phyloP scores from a whole-genome alignment of 2,329 filamentous ascomycete genomes.

The Monilinia laxa region DNA sequence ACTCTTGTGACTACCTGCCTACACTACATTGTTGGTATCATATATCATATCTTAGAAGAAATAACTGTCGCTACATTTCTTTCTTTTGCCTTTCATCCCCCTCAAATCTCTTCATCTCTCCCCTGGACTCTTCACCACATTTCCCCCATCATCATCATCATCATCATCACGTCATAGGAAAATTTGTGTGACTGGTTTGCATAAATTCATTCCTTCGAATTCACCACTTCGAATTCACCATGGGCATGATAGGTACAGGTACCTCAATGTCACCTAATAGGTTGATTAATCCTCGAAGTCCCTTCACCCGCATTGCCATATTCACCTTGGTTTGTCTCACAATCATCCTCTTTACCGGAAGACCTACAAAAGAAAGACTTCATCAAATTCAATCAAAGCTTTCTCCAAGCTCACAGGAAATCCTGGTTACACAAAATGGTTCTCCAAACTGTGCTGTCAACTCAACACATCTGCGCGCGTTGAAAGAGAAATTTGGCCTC shows the following conservation, averaged over 20 bases:
- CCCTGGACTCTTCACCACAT: neutral
- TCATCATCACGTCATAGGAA: slow-evolving; percentile 5
- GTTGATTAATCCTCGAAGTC: slow-evolving; percentile 30
- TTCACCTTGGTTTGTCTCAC: slow-evolving; percentile 33
- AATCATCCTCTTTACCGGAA: slow-evolving; percentile 31
- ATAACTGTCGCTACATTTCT: slow-evolving; percentile 10
- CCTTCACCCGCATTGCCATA: slow-evolving; percentile 30
- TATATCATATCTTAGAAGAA: neutral
- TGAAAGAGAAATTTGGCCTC: slow-evolving; percentile 51
- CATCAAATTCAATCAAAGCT: slow-evolving; percentile 22
- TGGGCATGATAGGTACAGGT: slow-evolving; percentile 19
- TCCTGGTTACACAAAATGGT: slow-evolving; percentile 5
- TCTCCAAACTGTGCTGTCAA: slow-evolving; percentile 49
- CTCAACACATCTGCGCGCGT: slow-evolving; percentile 46
- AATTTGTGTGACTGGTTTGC: slow-evolving; percentile 1
- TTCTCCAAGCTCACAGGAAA: slow-evolving; percentile 23
- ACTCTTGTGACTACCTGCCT: neutral
- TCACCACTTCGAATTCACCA: slow-evolving; percentile 1
- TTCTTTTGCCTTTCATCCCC: neutral
- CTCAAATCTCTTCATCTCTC: neutral
- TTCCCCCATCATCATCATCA: neutral
- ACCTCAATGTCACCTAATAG: slow-evolving; percentile 17
- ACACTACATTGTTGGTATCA: neutral
- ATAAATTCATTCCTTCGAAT: neutral
- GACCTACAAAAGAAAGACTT: slow-evolving; percentile 23